A percentile compares a stretch with the other conserved stretches of the same genome.
phyloP scores from a whole-genome alignment of 2,329 filamentous ascomycete species.

The Pseudocercospora fijiensis region DNA sequence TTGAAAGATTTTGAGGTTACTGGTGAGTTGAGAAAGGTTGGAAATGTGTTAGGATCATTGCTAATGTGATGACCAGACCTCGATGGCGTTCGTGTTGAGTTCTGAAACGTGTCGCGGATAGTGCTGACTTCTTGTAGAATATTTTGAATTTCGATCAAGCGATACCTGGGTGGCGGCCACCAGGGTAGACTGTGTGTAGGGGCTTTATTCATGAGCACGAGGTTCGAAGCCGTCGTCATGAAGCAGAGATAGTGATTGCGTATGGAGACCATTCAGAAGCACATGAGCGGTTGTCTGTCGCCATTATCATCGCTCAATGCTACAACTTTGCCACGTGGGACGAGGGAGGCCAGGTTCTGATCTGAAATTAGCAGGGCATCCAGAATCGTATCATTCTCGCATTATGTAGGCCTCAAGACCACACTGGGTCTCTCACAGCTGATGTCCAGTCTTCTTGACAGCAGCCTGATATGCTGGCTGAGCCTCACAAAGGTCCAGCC shows the following conservation, averaged over 20 bases:
- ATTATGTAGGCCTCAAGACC: background rate
- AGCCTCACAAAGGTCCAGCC: slow-evolving; percentile 41
- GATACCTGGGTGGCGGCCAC: slow-evolving; percentile 8
- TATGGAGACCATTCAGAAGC: background rate
- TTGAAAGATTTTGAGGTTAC: slow-evolving; percentile 17
- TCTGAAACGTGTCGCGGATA: background rate
- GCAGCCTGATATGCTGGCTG: slow-evolving; percentile 41
- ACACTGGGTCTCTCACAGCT: slow-evolving; percentile 22
- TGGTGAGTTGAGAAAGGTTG: slow-evolving; percentile 1
- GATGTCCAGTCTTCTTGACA: slow-evolving; percentile 44
- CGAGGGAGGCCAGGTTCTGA: background rate
- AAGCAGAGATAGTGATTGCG: too few species aligned
- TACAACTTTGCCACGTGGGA: too few species aligned
- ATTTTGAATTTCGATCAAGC: slow-evolving; percentile 17
- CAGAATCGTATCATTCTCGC: too few species aligned
- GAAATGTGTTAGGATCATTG: background rate
- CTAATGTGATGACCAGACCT: background rate
- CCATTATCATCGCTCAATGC: too few species aligned
- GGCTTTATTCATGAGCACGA: too few species aligned
- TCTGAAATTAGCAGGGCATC: background rate
- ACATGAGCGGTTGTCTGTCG: too few species aligned
- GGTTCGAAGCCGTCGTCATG: too few species aligned
- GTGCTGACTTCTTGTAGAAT: slow-evolving; percentile 13
- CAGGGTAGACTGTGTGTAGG: background rate
- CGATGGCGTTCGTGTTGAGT: slow-evolving; percentile 6